These are phyloP conservation scores for Alternaria sp. DNA, from an alignment of 2,329 filamentous ascomycete genomes.

Conservation along the genomic window DNA sequence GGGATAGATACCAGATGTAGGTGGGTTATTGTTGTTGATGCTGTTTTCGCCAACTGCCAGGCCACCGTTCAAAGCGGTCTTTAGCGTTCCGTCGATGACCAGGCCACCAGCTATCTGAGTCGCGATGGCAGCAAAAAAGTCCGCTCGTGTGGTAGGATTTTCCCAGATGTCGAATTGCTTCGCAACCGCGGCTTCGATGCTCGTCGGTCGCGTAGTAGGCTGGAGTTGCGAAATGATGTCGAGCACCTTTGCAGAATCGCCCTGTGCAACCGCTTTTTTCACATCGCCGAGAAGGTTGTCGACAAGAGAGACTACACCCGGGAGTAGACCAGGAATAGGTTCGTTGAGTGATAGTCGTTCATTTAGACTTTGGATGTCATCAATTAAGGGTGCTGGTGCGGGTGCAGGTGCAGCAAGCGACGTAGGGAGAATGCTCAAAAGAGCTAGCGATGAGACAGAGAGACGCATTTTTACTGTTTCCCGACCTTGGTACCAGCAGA, in stretches of 20 bases:
- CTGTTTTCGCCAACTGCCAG: constrained; percentile 34
- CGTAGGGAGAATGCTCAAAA: constrained; percentile 23
- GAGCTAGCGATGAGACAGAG: constrained; percentile 15
- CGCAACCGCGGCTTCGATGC: constrained; percentile 22
- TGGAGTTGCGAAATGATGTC: constrained; percentile 26
- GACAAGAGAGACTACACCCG: constrained; percentile 19
- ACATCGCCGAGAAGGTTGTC: constrained; percentile 22
- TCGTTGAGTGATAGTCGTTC: constrained; percentile 25
- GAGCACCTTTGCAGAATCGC: constrained; percentile 22
- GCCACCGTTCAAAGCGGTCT: constrained; percentile 19
- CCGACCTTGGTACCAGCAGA: neutral
- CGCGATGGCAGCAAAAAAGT: constrained; percentile 31
- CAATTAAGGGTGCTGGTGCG: neutral
- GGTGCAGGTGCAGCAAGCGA: constrained; percentile 19
- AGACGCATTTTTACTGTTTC: constrained; percentile 21
- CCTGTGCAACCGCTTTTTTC: constrained; percentile 26
- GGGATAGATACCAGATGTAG: constrained; percentile 49
- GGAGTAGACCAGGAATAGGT: constrained; percentile 11
- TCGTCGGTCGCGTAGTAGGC: constrained; percentile 28
- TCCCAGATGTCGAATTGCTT: constrained; percentile 29
- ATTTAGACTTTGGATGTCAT: constrained; percentile 11
- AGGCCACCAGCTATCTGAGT: constrained; percentile 35
- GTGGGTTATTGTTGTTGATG: constrained; percentile 37
- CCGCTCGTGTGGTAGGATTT: constrained; percentile 23
- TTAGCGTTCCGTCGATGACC: constrained; percentile 29